Evolutionary conservation across 2,329 filamentous ascomycete species (phyloP), one percentile per base, ranked within the genome.

Genomic region (Trichophaea hybrida): DNA sequence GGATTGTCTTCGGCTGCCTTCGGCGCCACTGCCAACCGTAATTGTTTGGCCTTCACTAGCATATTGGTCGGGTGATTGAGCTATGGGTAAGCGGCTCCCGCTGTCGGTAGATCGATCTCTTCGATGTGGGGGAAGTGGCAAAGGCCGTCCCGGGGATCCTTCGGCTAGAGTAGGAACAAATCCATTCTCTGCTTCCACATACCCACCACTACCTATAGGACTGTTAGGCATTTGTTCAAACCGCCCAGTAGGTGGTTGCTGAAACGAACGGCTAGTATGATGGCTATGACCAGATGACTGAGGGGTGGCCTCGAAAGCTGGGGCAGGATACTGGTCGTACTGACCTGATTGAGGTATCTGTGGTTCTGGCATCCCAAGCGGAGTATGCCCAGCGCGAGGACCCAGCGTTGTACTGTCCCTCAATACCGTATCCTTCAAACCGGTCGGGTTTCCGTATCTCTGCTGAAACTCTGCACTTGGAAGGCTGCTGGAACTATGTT

Each of bases 1-100:
- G 65, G 76, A 78, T 32, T 43, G 33, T 17, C 58, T 58, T 38
- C 55, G 49, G n/a, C 55, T 57, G 24, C 55, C 53, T 56, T 31
- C 31, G 31, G 12, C 31, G 12, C 24, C 44, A 6, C 52, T 12
- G 24, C 37, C 40, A 15, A 53, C 34, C 31, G 59, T 58, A 7
- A 64, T 55, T n/a, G 60, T 61, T 17, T 64, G 53, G 38, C 58
- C 58, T 37, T 61, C 64, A 31, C 59, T 62, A 46, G 37, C 35
- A 15, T 13, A 54, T 15, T 13, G 12, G 5, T n/a, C 32, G 3
- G 38, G 35, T 15, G 61, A 59, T 17, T 64, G 61, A 43, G 62
- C 60, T 10, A 59, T 60, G 5, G 64, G 61, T 17, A 64, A 56
- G 5, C 63, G 57, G 13, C 58, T 53, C 12, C 37, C 40, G 35